Evolutionary conservation across 139 green algal species (phyloP), one percentile per base, ranked within the genome.

Genomic region (Chlamydomonas sphaeroides): DNA sequence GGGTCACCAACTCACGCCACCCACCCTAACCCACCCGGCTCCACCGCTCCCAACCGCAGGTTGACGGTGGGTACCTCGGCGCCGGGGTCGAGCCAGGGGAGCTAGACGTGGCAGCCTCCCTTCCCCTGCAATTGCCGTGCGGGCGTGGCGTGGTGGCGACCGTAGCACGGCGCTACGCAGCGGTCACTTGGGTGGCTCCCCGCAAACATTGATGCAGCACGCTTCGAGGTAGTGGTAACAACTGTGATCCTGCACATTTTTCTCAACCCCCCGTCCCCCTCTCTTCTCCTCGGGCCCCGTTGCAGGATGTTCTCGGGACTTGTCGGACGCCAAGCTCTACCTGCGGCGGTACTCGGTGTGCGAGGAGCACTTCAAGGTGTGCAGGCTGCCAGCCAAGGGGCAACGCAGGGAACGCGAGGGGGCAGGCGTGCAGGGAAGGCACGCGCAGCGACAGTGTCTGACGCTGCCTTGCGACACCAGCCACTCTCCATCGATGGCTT

Each of bases 261-360:
- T 2, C 10, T 26, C 26, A 14, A 3, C 4, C 66, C n/a, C n/a
- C n/a, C n/a, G n/a, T 36, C 66, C 39, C 23, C 39, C 25, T 48
- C 66, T 56, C 2, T 10, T 8, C 25, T 36, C 7, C 2, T 36
- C 4, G 39, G 1, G 0, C 26, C 66, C 42, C 30, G 18, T 4
- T 4, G 17, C 77, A 84, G 77, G 65, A 26, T 84, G 77, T 51
- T 48, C 48, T 25, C 65, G 18, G 7, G 65, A 75, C 26, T 63
- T 84, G 28, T 56, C 21, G 1, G 77, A 75, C 36, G 65, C 65
- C 35, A 84, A 84, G 65, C 77, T 84, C 33, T 84, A 84, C 77
- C 77, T 84, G 33, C 77, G 77, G 35, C 77, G 77, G 35, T 84
- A 84, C 65, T 65, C 39, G 7, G 77, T 84, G 77, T 84, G 77